Conservation (phyloP, 2,329 filamentous ascomycete genomes). For the Aspergillus pseudoterreus region DNA sequence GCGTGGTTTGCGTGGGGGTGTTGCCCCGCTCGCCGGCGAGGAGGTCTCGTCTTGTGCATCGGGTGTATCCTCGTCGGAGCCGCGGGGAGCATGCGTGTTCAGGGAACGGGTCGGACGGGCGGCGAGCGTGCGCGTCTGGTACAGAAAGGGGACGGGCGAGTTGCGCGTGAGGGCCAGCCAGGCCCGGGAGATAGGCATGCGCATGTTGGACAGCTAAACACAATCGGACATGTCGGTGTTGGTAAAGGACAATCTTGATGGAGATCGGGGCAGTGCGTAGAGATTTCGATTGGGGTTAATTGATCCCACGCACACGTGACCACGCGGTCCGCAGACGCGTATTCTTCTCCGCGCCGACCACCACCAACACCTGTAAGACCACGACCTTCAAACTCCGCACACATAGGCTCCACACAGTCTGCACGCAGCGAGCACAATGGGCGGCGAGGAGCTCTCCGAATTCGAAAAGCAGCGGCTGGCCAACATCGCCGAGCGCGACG, state of each 20-base stretch:
- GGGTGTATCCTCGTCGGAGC: neutral
- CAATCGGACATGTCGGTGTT: too few species aligned
- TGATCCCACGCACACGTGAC: neutral
- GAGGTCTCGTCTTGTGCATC: neutral
- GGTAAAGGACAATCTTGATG: too few species aligned
- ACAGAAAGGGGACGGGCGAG: constrained; percentile 63
- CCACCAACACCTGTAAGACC: neutral
- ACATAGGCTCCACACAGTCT: neutral
- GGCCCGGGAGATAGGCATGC: constrained; percentile 27
- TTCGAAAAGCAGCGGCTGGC: constrained; percentile 82
- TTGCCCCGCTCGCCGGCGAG: neutral
- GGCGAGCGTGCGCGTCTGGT: constrained; percentile 63
- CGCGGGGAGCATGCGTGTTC: neutral
- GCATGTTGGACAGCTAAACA: constrained; percentile 18
- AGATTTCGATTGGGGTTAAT: neutral
- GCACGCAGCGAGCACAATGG: constrained; percentile 15
- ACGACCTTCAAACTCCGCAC: neutral
- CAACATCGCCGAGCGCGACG: constrained; percentile 83
- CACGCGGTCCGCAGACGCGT: neutral
- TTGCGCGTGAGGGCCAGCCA: constrained; percentile 24
- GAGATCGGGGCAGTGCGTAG: too few species aligned
- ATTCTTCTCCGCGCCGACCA: neutral
- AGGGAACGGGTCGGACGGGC: neutral
- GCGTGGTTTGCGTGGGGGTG: constrained; percentile 8
- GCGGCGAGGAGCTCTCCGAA: constrained; percentile 63